These are phyloP conservation scores for Entomortierella lignicola DNA, from an alignment of 192 early-diverging fungal species.

Conservation along the genomic window DNA sequence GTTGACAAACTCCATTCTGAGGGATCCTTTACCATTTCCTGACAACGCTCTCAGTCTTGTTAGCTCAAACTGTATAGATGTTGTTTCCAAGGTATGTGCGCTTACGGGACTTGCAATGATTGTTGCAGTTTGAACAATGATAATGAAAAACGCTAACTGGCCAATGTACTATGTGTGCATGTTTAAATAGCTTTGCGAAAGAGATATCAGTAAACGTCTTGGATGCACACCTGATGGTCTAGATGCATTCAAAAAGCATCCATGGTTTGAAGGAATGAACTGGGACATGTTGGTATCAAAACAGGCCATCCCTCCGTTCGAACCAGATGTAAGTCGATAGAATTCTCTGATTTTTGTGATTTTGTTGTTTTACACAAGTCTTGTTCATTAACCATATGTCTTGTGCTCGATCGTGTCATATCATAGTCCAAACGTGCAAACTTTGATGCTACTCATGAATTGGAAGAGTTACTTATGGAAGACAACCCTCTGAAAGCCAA, in stretches of 20 bases:
- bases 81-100: conserved; percentile 59
- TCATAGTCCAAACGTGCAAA: conserved; percentile 85
- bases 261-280: conserved; percentile 82
- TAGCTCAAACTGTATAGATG: conserved; percentile 62
- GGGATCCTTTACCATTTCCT: conserved; percentile 76
- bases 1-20: conserved; percentile 76
- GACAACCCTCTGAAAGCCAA: conserved; percentile 92
- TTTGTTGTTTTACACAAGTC: background rate
- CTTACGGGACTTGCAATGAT: background rate
- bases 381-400: background rate
- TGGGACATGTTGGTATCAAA: conserved; percentile 83
- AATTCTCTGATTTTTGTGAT: background rate
- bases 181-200: conserved; percentile 69
- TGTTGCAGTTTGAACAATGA: too few relatives aligned
- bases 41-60: conserved; percentile 60
- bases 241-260: conserved; percentile 75
- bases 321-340: conserved; percentile 77
- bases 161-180: background rate
- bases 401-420: too few relatives aligned
- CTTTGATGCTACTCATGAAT: conserved; percentile 95
- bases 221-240: conserved; percentile 82
- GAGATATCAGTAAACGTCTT: conserved; percentile 80
- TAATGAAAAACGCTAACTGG: too few relatives aligned
- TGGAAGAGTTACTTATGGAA: conserved; percentile 97
- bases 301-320: conserved; percentile 81